Evolutionary conservation across 805 yeast genomes (phyloP).

Genomic region (Babjeviella inositovora): DNA sequence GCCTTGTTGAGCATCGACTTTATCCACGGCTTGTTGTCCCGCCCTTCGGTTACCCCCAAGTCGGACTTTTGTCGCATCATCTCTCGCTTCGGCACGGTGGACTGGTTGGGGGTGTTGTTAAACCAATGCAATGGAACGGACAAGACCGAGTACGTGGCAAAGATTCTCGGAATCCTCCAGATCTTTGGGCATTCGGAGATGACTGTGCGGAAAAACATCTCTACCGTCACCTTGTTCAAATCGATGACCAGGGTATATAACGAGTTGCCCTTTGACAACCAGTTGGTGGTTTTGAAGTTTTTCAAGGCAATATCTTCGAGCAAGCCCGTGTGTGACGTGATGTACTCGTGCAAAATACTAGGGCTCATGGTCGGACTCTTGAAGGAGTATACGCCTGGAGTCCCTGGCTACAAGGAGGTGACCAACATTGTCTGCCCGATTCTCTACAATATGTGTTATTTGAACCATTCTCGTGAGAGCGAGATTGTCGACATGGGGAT

Average conservation of each 20-base stretch:
- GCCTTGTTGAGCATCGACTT: constrained; percentile 19
- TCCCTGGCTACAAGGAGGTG: constrained; percentile 17
- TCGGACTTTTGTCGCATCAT: constrained; percentile 23
- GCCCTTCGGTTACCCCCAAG: constrained; percentile 18
- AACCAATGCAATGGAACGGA: constrained; percentile 8
- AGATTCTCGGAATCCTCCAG: constrained; percentile 18
- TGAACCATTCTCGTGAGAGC: constrained; percentile 23
- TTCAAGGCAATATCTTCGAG: constrained; percentile 11
- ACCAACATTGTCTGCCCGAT: constrained; percentile 28
- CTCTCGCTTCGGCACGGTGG: constrained; percentile 21
- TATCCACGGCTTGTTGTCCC: constrained; percentile 15
- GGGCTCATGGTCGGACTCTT: constrained; percentile 21
- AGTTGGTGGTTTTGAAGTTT: constrained; percentile 23
- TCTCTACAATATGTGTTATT: constrained; percentile 32
- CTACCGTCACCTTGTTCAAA: constrained; percentile 21
- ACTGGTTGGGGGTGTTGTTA: constrained; percentile 22
- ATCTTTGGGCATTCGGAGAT: constrained; percentile 29
- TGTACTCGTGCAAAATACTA: constrained; percentile 21
- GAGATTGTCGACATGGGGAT: constrained; percentile 30
- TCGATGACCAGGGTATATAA: constrained; percentile 20
- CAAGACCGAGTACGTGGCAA: constrained; percentile 7
- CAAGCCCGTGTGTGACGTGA: constrained; percentile 12
- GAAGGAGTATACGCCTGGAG: constrained; percentile 10
- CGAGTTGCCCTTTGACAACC: constrained; percentile 12
- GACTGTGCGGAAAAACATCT: constrained; percentile 19